phyloP scores from a whole-genome alignment of 2,329 filamentous ascomycete species.

The Akanthomyces muscarius region DNA sequence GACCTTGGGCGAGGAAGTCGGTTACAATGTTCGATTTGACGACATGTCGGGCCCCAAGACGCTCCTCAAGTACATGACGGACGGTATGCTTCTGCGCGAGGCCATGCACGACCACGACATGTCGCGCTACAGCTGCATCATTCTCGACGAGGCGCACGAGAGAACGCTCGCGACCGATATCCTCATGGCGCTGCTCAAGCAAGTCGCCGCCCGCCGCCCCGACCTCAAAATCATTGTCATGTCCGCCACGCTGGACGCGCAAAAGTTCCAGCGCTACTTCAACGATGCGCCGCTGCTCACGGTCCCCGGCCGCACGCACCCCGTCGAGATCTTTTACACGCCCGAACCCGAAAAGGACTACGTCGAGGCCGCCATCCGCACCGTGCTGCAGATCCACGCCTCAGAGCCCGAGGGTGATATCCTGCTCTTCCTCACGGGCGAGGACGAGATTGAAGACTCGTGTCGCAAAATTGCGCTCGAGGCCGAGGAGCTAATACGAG shows the following conservation, averaged over 20 bases:
- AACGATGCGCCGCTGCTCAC: constrained; percentile 88
- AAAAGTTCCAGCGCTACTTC: constrained; percentile 98
- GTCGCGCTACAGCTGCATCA: constrained; percentile 92
- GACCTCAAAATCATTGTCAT: constrained; percentile 99
- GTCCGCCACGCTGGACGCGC: constrained; percentile 93
- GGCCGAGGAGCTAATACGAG: constrained; percentile 83
- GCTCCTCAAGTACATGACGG: constrained; percentile 98
- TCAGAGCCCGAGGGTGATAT: constrained; percentile 91
- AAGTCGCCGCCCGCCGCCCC: constrained; percentile 73
- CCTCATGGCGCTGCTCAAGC: constrained; percentile 92
- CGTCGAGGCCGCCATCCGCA: constrained; percentile 89
- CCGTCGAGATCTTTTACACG: constrained; percentile 98
- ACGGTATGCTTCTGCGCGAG: constrained; percentile 95
- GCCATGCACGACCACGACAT: constrained; percentile 94
- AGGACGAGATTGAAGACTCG: constrained; percentile 97
- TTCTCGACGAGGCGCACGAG: constrained; percentile 98
- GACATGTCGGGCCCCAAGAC: constrained; percentile 87
- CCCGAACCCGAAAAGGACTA: constrained; percentile 95
- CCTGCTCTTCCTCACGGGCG: constrained; percentile 89
- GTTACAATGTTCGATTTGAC: constrained; percentile 98
- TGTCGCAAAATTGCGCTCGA: constrained; percentile 88
- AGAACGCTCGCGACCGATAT: constrained; percentile 96
- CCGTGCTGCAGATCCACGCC: constrained; percentile 93
- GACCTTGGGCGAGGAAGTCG: constrained; percentile 85
- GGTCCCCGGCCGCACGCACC: constrained; percentile 90